Percentiles rank a stretch among this genome's conserved stretches.
Conservation (phyloP, 768 basidiomycete genomes). For the Mycena capillaripes region DNA sequence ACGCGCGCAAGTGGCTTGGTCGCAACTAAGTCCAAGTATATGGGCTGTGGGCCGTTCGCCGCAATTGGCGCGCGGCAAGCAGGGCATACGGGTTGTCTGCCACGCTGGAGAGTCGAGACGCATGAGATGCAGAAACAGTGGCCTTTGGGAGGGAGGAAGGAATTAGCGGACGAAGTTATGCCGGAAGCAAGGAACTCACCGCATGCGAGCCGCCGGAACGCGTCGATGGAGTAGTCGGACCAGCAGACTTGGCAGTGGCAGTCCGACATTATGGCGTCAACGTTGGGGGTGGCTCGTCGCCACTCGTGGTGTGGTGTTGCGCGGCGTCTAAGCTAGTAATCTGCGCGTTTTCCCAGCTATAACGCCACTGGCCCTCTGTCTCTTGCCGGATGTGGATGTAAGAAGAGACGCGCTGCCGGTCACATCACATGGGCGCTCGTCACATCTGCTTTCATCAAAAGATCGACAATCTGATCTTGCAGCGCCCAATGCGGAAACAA, state of each 20-base stretch:
- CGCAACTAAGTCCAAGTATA: slow-evolving; percentile 47
- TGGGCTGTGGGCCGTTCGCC: slow-evolving; percentile 38
- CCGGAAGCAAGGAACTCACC: background rate
- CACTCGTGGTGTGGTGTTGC: background rate
- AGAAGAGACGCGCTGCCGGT: background rate
- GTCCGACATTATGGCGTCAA: slow-evolving; percentile 9
- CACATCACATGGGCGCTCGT: slow-evolving; percentile 13
- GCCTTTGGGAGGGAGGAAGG: slow-evolving; percentile 40
- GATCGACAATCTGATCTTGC: background rate
- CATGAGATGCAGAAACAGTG: slow-evolving; percentile 60
- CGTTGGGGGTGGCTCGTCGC: background rate
- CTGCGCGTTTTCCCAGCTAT: too few species aligned
- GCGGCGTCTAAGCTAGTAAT: too few species aligned
- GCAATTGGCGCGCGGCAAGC: slow-evolving; percentile 37
- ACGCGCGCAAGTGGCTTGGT: slow-evolving; percentile 41
- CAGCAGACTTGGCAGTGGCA: slow-evolving; percentile 29
- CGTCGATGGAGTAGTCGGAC: slow-evolving; percentile 12
- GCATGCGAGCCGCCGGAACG: slow-evolving; percentile 26
- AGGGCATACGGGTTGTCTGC: slow-evolving; percentile 37
- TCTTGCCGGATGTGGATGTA: too few species aligned
- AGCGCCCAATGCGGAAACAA: background rate
- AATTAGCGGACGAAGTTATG: background rate
- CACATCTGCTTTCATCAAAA: too few species aligned
- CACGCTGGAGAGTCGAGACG: slow-evolving; percentile 40
- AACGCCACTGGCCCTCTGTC: too few species aligned